These are phyloP conservation scores for Brassica napus DNA, from an alignment of 345 rosid species.

Conservation along the genomic window DNA sequence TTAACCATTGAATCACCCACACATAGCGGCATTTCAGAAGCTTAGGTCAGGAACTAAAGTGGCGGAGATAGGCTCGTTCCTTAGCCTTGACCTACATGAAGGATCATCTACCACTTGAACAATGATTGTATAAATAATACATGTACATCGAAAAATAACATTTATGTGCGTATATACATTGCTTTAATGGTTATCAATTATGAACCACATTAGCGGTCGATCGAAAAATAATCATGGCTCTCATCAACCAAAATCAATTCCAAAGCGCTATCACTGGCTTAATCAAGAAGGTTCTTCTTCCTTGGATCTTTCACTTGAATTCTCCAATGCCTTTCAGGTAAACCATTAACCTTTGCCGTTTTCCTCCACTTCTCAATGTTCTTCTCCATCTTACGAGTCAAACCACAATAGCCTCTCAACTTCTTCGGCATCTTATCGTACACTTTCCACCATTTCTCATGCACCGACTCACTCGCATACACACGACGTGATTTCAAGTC, in stretches of 20 bases:
- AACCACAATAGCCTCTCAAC: slow-evolving; percentile 56
- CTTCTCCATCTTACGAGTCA: slow-evolving; percentile 42
- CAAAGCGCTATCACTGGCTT: background rate
- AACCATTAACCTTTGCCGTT: slow-evolving; percentile 43
- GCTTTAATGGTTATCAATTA: background rate
- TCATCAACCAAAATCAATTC: background rate
- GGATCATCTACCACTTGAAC: background rate
- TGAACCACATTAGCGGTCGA: background rate
- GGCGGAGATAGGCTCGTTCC: background rate
- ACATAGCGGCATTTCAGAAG: background rate
- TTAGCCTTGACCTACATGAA: background rate
- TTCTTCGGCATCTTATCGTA: slow-evolving; percentile 64
- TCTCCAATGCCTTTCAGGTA: slow-evolving; percentile 63
- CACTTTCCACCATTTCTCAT: slow-evolving; percentile 70
- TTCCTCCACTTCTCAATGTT: slow-evolving; percentile 60
- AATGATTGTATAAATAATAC: background rate
- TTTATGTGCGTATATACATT: background rate
- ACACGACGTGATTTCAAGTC: slow-evolving; percentile 43
- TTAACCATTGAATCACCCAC: background rate
- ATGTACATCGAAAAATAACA: background rate
- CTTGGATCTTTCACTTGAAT: slow-evolving; percentile 55
- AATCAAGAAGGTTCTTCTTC: slow-evolving; percentile 32
- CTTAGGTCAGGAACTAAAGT: background rate
- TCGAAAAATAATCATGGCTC: background rate
- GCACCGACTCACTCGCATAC: slow-evolving; percentile 72